These are phyloP conservation scores for Symbiodinium natans DNA, from an alignment of 73 alveolate species.

Conservation along the genomic window DNA sequence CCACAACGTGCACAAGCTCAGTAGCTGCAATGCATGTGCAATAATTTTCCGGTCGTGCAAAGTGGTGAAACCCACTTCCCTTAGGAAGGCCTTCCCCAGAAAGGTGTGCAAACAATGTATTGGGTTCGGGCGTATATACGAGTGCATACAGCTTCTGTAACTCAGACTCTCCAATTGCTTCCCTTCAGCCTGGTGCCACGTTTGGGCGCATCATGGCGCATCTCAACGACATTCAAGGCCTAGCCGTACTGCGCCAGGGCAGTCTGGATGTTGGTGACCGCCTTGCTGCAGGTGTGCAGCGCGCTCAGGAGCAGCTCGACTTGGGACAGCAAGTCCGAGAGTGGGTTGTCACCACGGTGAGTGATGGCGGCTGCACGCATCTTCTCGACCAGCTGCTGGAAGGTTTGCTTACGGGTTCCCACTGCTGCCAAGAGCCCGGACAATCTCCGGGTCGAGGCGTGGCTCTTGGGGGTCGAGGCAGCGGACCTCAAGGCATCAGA, in stretches of 20 bases:
- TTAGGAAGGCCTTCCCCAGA: too few species aligned
- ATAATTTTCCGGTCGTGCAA: too few species aligned
- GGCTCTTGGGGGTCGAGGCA: neutral
- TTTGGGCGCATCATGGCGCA: too few species aligned
- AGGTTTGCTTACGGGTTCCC: neutral
- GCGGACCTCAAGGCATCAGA: neutral
- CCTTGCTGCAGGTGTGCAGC: constrained; percentile 27
- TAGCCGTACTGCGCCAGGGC: constrained; percentile 74
- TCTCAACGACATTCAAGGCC: too few species aligned
- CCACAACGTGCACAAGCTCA: too few species aligned
- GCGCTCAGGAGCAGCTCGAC: constrained; percentile 45
- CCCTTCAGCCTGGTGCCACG: too few species aligned
- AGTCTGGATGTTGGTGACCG: constrained; percentile 13
- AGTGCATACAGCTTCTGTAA: too few species aligned
- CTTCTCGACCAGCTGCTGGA: neutral
- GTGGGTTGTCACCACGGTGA: constrained; percentile 25
- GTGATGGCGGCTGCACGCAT: constrained; percentile 3
- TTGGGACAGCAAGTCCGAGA: constrained; percentile 20
- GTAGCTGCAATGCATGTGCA: too few species aligned
- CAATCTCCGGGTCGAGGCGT: neutral
- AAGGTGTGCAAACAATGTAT: too few species aligned
- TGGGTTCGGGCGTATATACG: too few species aligned
- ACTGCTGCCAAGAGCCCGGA: neutral
- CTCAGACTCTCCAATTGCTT: too few species aligned
- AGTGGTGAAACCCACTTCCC: too few species aligned